Evolutionary conservation across 768 basidiomycete genomes (phyloP), one percentile per base, ranked within the genome.

Genomic region (Mycena capillaripes): DNA sequence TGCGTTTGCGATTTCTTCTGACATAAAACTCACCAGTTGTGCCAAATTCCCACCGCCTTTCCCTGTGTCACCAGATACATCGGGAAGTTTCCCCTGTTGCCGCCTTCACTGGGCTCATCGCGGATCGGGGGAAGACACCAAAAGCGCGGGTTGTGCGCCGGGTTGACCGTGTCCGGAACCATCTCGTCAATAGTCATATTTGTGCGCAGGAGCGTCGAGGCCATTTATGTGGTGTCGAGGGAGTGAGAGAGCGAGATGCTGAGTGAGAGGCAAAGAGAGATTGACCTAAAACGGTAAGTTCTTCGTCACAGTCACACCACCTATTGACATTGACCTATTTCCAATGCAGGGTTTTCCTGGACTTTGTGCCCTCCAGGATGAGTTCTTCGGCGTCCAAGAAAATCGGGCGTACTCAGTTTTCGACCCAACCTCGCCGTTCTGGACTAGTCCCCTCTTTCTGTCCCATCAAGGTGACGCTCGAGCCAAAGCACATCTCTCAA

Each of bases 21-120:
- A 21, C 23, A 1, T 4, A 11, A 11, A 9, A 32, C 65, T 25
- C 27, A 66, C 65, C 65, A 66, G 12, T 34, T 57, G 10, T 29
- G 38, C 40, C 53, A 66, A 2, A 57, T 32, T 21, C 65, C 65
- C 10, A 57, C 55, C 2, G 0, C 16, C 2, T 34, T 29, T 2
- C 65, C 65, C 4, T 58, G 38, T 2, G 55, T 34, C 17, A 66
- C 65, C 36, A 66, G 17, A 27, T 66, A 48, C 27, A 56, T 27
- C 0, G 38, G 7, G 29, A 12, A 57, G 5, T 23, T 0, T 2
- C 42, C 55, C 0, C n/a, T 16, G 8, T 16, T 1, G 1, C 16
- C 10, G 23, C 1, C 8, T 16, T 4, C 27, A 21, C 50, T 53
- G 17, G 30, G 12, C 3, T 23, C 16, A 14, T 62, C 61, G 12